Evolutionary conservation across 2,329 filamentous ascomycete species (phyloP).

Genomic region (Hypoxylon sp.): DNA sequence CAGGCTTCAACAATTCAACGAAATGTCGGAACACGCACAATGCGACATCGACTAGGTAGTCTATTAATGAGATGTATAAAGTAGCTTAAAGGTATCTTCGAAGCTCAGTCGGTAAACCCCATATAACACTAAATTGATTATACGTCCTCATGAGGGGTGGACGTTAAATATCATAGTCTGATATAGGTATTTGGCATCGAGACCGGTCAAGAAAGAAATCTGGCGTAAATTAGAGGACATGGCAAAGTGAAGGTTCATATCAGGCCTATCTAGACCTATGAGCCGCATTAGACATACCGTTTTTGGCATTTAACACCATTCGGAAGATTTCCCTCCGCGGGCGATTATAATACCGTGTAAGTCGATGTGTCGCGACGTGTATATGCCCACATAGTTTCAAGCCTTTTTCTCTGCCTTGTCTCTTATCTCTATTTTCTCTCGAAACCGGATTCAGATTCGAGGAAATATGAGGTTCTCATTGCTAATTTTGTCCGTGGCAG

Average conservation of each 20-base stretch:
- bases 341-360: conserved; percentile 38
- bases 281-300: conserved; percentile 16
- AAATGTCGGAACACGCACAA: background rate
- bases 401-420: background rate
- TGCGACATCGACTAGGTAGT: background rate
- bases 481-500: conserved; percentile 31
- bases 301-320: conserved; percentile 20
- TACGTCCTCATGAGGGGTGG: background rate
- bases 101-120: background rate
- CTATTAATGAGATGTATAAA: background rate
- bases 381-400: conserved; percentile 8
- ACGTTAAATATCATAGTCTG: background rate
- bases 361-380: background rate
- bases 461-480: conserved; percentile 37
- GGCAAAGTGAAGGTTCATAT: conserved; percentile 17
- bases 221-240: background rate
- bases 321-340: conserved; percentile 41
- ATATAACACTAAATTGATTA: background rate
- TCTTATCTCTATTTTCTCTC: background rate
- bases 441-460: background rate
- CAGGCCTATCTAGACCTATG: background rate
- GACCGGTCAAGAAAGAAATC: background rate
- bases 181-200: background rate
- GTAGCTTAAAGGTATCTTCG: background rate
- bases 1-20: too few species aligned